Conservation (phyloP, 2,329 filamentous ascomycete species). For the Onygenales sp. region DNA sequence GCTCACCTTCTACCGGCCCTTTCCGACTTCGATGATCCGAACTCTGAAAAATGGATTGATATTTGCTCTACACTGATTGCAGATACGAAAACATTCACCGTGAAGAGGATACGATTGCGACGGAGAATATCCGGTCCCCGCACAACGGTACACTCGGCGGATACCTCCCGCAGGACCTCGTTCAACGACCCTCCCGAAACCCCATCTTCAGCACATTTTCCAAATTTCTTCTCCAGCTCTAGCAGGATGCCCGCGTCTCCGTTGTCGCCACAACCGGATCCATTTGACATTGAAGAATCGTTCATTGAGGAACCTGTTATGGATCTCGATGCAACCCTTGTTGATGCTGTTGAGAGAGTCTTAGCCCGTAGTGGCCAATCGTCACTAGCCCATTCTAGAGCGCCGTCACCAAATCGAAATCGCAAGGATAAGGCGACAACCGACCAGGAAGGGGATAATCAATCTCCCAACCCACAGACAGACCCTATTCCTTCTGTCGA, state of each 20-base stretch:
- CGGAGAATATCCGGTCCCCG: slow-evolving; percentile 31
- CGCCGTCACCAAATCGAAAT: slow-evolving; percentile 30
- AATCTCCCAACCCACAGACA: background rate
- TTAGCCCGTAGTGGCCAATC: slow-evolving; percentile 36
- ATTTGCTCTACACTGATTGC: slow-evolving; percentile 49
- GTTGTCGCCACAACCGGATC: background rate
- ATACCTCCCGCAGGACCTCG: slow-evolving; percentile 15
- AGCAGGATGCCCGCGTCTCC: slow-evolving; percentile 4
- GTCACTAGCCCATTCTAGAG: slow-evolving; percentile 31
- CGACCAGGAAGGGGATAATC: slow-evolving; percentile 12
- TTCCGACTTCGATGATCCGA: slow-evolving; percentile 18
- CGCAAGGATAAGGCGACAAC: slow-evolving; percentile 23
- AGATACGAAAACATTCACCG: slow-evolving; percentile 43
- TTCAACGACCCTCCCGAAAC: slow-evolving; percentile 18
- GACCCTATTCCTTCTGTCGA: slow-evolving; percentile 30
- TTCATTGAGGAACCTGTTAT: slow-evolving; percentile 47
- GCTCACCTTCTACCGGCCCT: slow-evolving; percentile 20
- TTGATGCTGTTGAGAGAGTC: slow-evolving; percentile 49
- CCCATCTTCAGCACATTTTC: slow-evolving; percentile 16
- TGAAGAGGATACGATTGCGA: slow-evolving; percentile 47
- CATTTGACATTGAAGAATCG: slow-evolving; percentile 35
- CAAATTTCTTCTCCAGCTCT: slow-evolving; percentile 18
- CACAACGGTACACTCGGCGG: slow-evolving; percentile 14
- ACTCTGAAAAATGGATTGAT: slow-evolving; percentile 43
- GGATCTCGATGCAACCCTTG: slow-evolving; percentile 48